phyloP scores from a whole-genome alignment of 441 rosid species.

The Pelargonium myrrhifolium region DNA sequence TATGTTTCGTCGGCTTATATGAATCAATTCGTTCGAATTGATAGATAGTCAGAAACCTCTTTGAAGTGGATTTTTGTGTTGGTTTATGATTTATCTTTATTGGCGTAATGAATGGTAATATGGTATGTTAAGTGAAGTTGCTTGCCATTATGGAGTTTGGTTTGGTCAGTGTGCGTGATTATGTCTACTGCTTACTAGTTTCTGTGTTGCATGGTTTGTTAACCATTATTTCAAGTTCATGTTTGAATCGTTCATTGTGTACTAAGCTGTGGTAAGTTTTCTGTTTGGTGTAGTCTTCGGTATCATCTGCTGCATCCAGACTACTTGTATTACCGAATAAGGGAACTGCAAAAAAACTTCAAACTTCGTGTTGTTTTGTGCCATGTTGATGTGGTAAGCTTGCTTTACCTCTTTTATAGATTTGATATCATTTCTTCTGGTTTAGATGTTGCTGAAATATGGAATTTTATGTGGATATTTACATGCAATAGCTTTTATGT shows the following conservation, averaged over 20 bases:
- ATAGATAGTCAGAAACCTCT: neutral
- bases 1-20: neutral
- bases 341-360: conserved; percentile 81
- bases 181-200: neutral
- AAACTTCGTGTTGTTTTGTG: conserved; percentile 81
- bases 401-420: conserved; percentile 1
- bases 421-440: conserved; percentile 2
- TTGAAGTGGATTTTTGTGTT: neutral
- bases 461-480: neutral
- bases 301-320: conserved; percentile 92
- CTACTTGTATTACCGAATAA: conserved; percentile 80
- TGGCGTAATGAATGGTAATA: neutral
- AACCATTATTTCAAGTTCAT: neutral
- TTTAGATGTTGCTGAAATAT: neutral
- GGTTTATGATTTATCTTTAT: neutral
- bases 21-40: neutral
- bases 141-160: neutral
- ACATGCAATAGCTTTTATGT: neutral
- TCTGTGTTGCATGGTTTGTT: neutral
- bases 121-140: neutral
- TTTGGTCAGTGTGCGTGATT: neutral
- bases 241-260: neutral
- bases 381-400: conserved; percentile 82
- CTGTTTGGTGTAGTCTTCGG: conserved; percentile 51
- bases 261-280: neutral